Percentiles rank a stretch among this genome's conserved stretches.
Evolutionary conservation across 768 basidiomycete genomes (phyloP).

Genomic region (Serendipita vermifera): DNA sequence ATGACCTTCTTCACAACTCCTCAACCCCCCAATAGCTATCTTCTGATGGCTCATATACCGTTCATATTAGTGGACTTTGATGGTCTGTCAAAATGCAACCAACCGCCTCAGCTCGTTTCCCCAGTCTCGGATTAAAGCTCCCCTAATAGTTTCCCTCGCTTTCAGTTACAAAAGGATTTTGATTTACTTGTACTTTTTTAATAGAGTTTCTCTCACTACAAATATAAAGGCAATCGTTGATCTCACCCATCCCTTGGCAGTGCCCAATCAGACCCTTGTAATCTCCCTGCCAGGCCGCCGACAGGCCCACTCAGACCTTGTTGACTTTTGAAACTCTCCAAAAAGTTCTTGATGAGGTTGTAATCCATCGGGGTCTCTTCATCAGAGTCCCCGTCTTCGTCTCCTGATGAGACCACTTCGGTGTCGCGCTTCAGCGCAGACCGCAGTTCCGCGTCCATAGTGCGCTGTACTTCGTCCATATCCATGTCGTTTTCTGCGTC

Average conservation of each 20-base stretch:
- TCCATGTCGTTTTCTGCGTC: slow-evolving; percentile 36
- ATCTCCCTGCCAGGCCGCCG: slow-evolving; percentile 71
- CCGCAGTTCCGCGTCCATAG: slow-evolving; percentile 81
- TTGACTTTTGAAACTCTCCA: slow-evolving; percentile 93
- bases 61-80: no score
- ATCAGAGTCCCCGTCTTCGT: slow-evolving; percentile 43
- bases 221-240: no score
- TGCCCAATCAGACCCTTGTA: slow-evolving; percentile 55
- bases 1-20: no score
- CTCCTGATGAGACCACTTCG: slow-evolving; percentile 26
- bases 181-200: no score
- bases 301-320: slow-evolving; percentile 84
- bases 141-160: no score
- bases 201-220: no score
- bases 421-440: slow-evolving; percentile 40
- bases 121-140: no score
- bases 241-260: slow-evolving; percentile 51
- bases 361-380: slow-evolving; percentile 54
- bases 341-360: slow-evolving; percentile 87
- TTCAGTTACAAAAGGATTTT: no score
- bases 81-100: no score
- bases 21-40: no score
- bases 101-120: no score
- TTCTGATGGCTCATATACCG: no score
- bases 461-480: slow-evolving; percentile 53